Conservation (phyloP, 805 yeast species). For the Starmerella floris region DNA sequence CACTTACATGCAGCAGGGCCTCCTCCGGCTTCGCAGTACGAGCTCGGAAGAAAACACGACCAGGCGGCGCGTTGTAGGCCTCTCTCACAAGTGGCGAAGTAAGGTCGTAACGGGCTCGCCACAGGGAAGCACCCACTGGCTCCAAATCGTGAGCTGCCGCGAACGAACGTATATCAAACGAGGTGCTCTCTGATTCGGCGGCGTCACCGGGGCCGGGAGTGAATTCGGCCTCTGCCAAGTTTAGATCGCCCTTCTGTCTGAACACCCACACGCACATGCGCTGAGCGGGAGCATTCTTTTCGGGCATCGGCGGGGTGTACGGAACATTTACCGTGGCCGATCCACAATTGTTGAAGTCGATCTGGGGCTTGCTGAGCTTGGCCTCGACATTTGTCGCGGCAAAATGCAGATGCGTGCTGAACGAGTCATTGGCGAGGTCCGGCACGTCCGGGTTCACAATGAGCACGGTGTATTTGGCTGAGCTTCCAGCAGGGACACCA, state of each 20-base stretch:
- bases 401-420: slow-evolving; percentile 59
- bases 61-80: slow-evolving; percentile 58
- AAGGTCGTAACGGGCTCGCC: slow-evolving; percentile 72
- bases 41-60: slow-evolving; percentile 43
- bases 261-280: slow-evolving; percentile 84
- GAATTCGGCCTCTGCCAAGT: slow-evolving; percentile 11
- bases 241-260: slow-evolving; percentile 40
- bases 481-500: slow-evolving; percentile 31
- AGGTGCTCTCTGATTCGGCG: slow-evolving; percentile 10
- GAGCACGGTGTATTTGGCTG: slow-evolving; percentile 54
- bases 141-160: slow-evolving; percentile 40
- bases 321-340: slow-evolving; percentile 35
- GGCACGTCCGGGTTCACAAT: slow-evolving; percentile 90
- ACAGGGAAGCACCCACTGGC: slow-evolving; percentile 85
- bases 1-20: slow-evolving; percentile 21
- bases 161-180: slow-evolving; percentile 62
- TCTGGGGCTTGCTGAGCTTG: slow-evolving; percentile 42
- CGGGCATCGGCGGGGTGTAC: slow-evolving; percentile 77
- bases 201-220: slow-evolving; percentile 2
- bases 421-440: slow-evolving; percentile 54
- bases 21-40: slow-evolving; percentile 23
- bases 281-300: slow-evolving; percentile 71
- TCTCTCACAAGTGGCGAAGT: slow-evolving; percentile 55
- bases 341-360: slow-evolving; percentile 26
- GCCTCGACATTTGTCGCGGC: slow-evolving; percentile 59